These are phyloP conservation scores for Barnettozyma pratensis DNA, from an alignment of 805 yeast species.

Conservation along the genomic window DNA sequence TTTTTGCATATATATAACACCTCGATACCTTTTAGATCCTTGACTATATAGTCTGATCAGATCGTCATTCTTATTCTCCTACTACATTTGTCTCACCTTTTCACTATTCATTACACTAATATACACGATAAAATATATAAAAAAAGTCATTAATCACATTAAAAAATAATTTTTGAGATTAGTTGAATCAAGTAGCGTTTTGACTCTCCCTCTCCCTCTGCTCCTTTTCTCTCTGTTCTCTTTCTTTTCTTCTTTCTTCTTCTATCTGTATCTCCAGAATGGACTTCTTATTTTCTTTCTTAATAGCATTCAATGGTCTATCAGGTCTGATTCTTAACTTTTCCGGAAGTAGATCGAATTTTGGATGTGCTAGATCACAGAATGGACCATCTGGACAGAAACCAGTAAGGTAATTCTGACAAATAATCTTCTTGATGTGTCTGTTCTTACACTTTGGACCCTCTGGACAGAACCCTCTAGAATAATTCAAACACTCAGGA, in stretches of 20 bases:
- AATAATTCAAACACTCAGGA: conserved; percentile 83
- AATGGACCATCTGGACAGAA: conserved; percentile 87
- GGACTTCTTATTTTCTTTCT: conserved; percentile 15
- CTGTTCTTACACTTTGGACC: conserved; percentile 84
- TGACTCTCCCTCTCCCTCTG: background rate
- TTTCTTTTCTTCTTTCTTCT: conserved; percentile 19
- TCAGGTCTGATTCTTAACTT: conserved; percentile 31
- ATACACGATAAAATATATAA: no score
- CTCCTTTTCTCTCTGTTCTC: conserved; percentile 15
- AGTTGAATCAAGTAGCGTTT: no score
- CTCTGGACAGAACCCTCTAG: conserved; percentile 84
- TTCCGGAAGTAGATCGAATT: conserved; percentile 49
- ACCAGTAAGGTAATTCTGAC: conserved; percentile 81
- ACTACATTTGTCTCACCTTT: no score
- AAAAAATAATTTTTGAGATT: no score
- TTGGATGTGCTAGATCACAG: conserved; percentile 75
- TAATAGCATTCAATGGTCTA: conserved; percentile 19
- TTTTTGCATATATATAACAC: no score
- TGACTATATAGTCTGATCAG: no score
- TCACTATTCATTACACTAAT: no score
- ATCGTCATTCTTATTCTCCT: no score
- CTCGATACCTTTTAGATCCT: no score
- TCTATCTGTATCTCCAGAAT: conserved; percentile 25
- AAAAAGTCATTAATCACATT: no score
- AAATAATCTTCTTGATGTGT: conserved; percentile 70